Evolutionary conservation across 2,329 filamentous ascomycete genomes (phyloP).

Genomic region (Xylariaceae sp.): DNA sequence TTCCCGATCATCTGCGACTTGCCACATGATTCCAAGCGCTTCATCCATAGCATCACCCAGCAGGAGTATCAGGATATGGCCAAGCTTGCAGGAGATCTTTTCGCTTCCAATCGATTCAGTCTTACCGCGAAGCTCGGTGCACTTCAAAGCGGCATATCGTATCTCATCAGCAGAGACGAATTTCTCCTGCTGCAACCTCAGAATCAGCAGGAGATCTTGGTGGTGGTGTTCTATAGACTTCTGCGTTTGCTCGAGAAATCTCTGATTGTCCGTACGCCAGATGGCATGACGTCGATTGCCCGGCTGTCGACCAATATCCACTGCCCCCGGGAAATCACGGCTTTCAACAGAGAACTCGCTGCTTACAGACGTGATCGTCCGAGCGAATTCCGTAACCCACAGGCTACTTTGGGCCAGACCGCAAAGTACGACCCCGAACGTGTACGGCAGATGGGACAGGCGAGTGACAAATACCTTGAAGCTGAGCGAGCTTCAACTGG

Average conservation of each 20-base stretch:
- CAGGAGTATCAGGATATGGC: background rate
- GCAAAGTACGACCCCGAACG: too few species aligned
- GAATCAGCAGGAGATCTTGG: conserved; percentile 14
- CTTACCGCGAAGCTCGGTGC: background rate
- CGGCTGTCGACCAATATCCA: conserved; percentile 5
- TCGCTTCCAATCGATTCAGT: background rate
- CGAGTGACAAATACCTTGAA: too few species aligned
- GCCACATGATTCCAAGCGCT: conserved; percentile 7
- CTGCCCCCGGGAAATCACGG: conserved; percentile 11
- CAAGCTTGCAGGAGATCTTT: background rate
- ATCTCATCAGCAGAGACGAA: conserved; percentile 10
- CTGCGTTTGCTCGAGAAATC: background rate
- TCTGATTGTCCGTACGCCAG: conserved; percentile 9
- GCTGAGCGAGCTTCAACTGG: too few species aligned
- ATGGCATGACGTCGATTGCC: conserved; percentile 7
- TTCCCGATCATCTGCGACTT: conserved; percentile 1
- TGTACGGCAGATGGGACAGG: too few species aligned
- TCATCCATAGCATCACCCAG: background rate
- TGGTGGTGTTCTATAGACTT: conserved; percentile 15
- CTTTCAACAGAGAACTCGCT: conserved; percentile 4
- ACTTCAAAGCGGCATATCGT: conserved; percentile 6
- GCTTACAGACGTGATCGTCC: background rate
- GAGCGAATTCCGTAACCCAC: background rate
- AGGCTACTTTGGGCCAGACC: too few species aligned
- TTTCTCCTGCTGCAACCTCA: conserved; percentile 12